phyloP scores from a whole-genome alignment of 768 basidiomycete genomes.

The Tubosaeta sp. region DNA sequence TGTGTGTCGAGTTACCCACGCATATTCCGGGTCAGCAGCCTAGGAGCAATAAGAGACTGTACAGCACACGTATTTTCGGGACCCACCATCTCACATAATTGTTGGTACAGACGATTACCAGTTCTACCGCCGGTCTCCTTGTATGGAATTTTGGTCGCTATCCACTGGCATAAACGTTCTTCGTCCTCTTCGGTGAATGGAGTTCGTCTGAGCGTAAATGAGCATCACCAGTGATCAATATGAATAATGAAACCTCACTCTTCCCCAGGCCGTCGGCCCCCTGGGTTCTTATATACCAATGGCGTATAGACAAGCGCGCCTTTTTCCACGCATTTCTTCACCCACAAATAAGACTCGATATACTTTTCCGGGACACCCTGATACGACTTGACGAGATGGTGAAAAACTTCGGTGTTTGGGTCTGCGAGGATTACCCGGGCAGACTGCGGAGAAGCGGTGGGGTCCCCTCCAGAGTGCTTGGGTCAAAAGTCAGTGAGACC shows the following conservation, averaged over 20 bases:
- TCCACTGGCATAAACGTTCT: constrained; percentile 69
- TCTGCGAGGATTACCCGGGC: constrained; percentile 79
- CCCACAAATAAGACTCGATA: constrained; percentile 79
- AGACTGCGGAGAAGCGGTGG: constrained; percentile 61
- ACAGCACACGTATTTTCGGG: background rate
- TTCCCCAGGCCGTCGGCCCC: constrained; percentile 75
- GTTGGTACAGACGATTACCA: constrained; percentile 79
- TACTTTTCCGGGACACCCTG: constrained; percentile 69
- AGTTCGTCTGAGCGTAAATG: constrained; percentile 49
- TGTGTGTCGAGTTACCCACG: constrained; percentile 78
- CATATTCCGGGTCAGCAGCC: constrained; percentile 66
- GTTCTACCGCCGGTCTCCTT: constrained; percentile 80
- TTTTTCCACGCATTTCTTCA: constrained; percentile 77
- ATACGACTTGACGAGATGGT: constrained; percentile 66
- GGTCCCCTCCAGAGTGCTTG: constrained; percentile 80
- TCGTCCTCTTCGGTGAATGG: constrained; percentile 79
- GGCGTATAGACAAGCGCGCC: constrained; percentile 65
- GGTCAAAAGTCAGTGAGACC: background rate
- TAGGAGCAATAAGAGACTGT: constrained; percentile 23
- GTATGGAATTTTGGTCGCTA: constrained; percentile 78
- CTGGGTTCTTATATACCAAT: constrained; percentile 78
- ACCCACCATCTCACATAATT: constrained; percentile 67
- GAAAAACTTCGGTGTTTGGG: constrained; percentile 72
- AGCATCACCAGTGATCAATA: background rate
- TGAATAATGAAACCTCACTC: constrained; percentile 45